Percentiles rank a stretch among this genome's conserved stretches.
phyloP scores from a whole-genome alignment of 495 filamentous ascomycete species.

The Emericellopsis terricola region DNA sequence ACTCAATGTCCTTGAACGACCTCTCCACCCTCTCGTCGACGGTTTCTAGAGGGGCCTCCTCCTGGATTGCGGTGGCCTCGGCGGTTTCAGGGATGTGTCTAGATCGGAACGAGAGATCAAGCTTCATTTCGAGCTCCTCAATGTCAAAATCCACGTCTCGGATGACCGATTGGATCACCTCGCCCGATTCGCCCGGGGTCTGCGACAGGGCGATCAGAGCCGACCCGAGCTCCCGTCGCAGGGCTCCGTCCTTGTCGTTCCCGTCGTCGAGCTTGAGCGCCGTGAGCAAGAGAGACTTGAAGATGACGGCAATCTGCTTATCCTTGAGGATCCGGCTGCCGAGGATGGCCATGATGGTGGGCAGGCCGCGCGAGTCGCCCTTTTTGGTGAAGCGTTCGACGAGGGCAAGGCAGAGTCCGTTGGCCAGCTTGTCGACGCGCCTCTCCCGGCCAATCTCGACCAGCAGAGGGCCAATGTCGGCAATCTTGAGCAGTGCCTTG shows the following conservation, averaged over 20 bases:
- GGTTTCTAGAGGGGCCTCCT: conserved; percentile 11
- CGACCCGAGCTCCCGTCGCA: conserved; percentile 44
- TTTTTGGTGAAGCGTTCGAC: conserved; percentile 44
- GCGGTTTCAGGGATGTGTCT: conserved; percentile 13
- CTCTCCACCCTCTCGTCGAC: too few species aligned
- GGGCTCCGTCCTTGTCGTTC: conserved; percentile 24
- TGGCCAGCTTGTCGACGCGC: conserved; percentile 50
- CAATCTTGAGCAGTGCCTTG: conserved; percentile 46
- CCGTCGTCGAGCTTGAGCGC: conserved; percentile 33
- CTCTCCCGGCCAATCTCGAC: conserved; percentile 43
- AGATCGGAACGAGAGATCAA: conserved; percentile 45
- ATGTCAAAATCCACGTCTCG: conserved; percentile 44
- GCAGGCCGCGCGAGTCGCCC: conserved; percentile 35
- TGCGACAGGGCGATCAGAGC: conserved; percentile 43
- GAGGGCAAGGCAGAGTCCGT: conserved; percentile 51
- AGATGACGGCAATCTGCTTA: conserved; percentile 37
- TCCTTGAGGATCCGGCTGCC: conserved; percentile 40
- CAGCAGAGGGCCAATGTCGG: conserved; percentile 37
- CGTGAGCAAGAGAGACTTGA: conserved; percentile 40
- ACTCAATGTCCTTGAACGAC: conserved; percentile 7
- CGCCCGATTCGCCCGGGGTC: conserved; percentile 30
- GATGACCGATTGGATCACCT: conserved; percentile 39
- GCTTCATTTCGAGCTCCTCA: conserved; percentile 46
- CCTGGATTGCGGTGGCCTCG: conserved; percentile 36
- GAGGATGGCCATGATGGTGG: conserved; percentile 41